Evolutionary conservation across 2,329 filamentous ascomycete species (phyloP).

Genomic region (Trichoderma sp.): DNA sequence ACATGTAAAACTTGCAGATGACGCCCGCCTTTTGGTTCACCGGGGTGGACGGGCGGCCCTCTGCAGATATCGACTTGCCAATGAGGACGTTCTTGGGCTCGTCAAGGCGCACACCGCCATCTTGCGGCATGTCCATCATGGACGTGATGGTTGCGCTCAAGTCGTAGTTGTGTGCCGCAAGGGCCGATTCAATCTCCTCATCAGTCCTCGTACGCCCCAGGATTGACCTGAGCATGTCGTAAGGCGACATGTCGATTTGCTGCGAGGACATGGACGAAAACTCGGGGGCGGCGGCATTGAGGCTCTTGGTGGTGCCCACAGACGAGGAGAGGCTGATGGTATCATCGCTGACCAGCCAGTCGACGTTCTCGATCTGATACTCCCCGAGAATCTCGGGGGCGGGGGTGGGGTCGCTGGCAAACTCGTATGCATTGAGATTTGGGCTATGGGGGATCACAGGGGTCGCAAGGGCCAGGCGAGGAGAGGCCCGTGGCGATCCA

Average conservation of each 20-base stretch:
- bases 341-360: slow-evolving; percentile 93
- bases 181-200: slow-evolving; percentile 88
- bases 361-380: slow-evolving; percentile 88
- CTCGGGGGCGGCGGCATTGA: slow-evolving; percentile 79
- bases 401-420: slow-evolving; percentile 75
- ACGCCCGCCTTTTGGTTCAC: slow-evolving; percentile 76
- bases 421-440: slow-evolving; percentile 91
- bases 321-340: slow-evolving; percentile 77
- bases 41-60: slow-evolving; percentile 73
- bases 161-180: slow-evolving; percentile 88
- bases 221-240: slow-evolving; percentile 95
- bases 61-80: slow-evolving; percentile 82
- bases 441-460: slow-evolving; percentile 92
- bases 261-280: slow-evolving; percentile 59
- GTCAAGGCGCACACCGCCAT: slow-evolving; percentile 39
- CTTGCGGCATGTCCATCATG: slow-evolving; percentile 68
- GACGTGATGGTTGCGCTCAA: slow-evolving; percentile 86
- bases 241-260: slow-evolving; percentile 90
- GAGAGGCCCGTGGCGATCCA: slow-evolving; percentile 88
- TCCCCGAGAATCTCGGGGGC: slow-evolving; percentile 86
- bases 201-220: slow-evolving; percentile 84
- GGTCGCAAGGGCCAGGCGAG: slow-evolving; percentile 82
- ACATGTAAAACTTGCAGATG: slow-evolving; percentile 96
- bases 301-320: slow-evolving; percentile 61
- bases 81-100: slow-evolving; percentile 71